Conservation (phyloP, 768 basidiomycete species). For the Cubamyces sp. region DNA sequence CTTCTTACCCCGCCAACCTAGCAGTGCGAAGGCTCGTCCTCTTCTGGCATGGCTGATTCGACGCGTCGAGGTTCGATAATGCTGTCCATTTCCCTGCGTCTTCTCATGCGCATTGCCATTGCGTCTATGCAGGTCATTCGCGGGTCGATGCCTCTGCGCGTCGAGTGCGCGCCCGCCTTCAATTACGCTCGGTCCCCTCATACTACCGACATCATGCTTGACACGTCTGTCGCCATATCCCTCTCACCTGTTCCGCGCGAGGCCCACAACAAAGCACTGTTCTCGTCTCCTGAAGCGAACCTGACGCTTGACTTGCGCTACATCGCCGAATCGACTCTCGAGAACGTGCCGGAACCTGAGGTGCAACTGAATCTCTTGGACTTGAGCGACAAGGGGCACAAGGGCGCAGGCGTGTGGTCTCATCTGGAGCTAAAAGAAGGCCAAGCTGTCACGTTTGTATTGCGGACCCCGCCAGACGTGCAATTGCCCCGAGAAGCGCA, state of each 20-base stretch:
- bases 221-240: slow-evolving; percentile 43
- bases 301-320: slow-evolving; percentile 79
- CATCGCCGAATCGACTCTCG: slow-evolving; percentile 60
- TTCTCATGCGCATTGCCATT: background rate
- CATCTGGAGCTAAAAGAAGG: slow-evolving; percentile 77
- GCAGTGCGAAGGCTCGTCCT: slow-evolving; percentile 51
- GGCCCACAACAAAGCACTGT: slow-evolving; percentile 60
- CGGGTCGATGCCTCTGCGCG: slow-evolving; percentile 73
- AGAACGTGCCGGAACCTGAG: slow-evolving; percentile 52
- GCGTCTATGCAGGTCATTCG: slow-evolving; percentile 65
- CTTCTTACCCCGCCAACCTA: slow-evolving; percentile 72
- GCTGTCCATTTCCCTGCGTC: background rate
- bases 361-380: slow-evolving; percentile 66
- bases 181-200: slow-evolving; percentile 87
- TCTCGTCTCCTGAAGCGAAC: slow-evolving; percentile 49
- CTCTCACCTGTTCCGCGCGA: slow-evolving; percentile 27
- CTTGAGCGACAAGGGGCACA: slow-evolving; percentile 70
- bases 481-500: slow-evolving; percentile 33
- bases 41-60: slow-evolving; percentile 85
- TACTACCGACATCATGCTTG: slow-evolving; percentile 57
- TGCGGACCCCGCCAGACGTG: slow-evolving; percentile 61
- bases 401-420: slow-evolving; percentile 64
- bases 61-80: slow-evolving; percentile 62
- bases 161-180: slow-evolving; percentile 97
- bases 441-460: slow-evolving; percentile 86